Percentiles rank a stretch among this genome's conserved stretches.
phyloP scores from a whole-genome alignment of 2,329 filamentous ascomycete species.

The Penicillium crustosum region DNA sequence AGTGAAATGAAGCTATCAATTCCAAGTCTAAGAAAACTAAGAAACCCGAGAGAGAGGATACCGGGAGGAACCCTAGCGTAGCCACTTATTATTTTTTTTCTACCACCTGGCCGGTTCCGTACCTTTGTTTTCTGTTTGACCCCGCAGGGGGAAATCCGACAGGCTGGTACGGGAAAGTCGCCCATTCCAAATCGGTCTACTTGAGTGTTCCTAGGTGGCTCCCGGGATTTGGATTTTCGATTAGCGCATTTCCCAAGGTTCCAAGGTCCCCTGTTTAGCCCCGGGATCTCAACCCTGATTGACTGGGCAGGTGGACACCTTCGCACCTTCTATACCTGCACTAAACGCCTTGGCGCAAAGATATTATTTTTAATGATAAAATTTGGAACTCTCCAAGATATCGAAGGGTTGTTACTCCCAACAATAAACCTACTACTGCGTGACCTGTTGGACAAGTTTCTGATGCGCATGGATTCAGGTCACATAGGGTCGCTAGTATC shows the following conservation, averaged over 20 bases:
- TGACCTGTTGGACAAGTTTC: too few relatives aligned
- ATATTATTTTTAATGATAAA: too few relatives aligned
- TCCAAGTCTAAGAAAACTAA: slow-evolving; percentile 6
- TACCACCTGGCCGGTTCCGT: slow-evolving; percentile 1
- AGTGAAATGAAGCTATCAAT: slow-evolving; percentile 5
- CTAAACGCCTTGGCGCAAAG: too few relatives aligned
- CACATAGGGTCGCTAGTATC: too few relatives aligned
- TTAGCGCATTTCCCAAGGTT: neutral
- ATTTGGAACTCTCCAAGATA: too few relatives aligned
- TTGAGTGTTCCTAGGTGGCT: too few relatives aligned
- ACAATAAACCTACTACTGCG: too few relatives aligned
- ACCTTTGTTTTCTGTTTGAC: neutral
- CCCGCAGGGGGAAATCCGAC: slow-evolving; percentile 6
- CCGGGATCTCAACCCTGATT: neutral
- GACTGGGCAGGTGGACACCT: neutral
- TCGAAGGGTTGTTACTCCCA: too few relatives aligned
- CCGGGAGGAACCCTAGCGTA: slow-evolving; percentile 12
- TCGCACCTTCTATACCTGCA: too few relatives aligned
- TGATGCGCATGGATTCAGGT: too few relatives aligned
- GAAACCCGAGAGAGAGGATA: slow-evolving; percentile 17
- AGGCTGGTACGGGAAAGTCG: neutral
- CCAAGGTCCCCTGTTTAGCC: too few relatives aligned
- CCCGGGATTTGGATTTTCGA: neutral
- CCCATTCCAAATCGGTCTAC: slow-evolving; percentile 5
- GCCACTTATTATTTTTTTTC: neutral